Evolutionary conservation across 371 early-diverging fungal genomes (phyloP).

Genomic region (Mucor sp.): DNA sequence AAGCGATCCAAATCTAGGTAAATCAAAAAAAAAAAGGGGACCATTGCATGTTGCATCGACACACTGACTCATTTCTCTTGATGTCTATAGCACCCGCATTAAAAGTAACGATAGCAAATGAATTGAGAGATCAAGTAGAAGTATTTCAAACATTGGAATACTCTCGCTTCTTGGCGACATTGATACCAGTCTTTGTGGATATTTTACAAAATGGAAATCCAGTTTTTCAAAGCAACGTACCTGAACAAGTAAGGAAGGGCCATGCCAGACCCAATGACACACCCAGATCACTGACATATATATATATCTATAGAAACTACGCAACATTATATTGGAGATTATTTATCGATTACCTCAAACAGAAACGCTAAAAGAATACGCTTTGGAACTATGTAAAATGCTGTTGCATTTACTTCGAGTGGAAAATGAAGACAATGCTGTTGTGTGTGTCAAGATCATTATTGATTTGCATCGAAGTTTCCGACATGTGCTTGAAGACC

Average conservation of each 20-base stretch:
- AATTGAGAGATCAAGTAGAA: constrained; percentile 91
- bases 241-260: constrained; percentile 72
- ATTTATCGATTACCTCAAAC: constrained; percentile 91
- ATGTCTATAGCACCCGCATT: constrained; percentile 52
- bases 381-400: constrained; percentile 58
- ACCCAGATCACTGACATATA: background rate
- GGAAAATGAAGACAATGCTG: constrained; percentile 98
- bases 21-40: background rate
- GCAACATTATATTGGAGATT: constrained; percentile 88
- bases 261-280: background rate
- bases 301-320: constrained; percentile 71
- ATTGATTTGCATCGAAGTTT: constrained; percentile 92
- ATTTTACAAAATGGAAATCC: constrained; percentile 79
- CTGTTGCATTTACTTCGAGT: constrained; percentile 78
- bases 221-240: constrained; percentile 79
- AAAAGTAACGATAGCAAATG: constrained; percentile 85
- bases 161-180: constrained; percentile 70
- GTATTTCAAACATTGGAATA: constrained; percentile 86
- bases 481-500: constrained; percentile 77
- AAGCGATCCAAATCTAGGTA: constrained; percentile 64
- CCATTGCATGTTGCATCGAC: background rate
- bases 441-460: constrained; percentile 91
- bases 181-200: constrained; percentile 86
- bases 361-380: constrained; percentile 70
- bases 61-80: background rate